phyloP scores from a whole-genome alignment of 2,329 filamentous ascomycete genomes.

The Diaporthe longicolla region DNA sequence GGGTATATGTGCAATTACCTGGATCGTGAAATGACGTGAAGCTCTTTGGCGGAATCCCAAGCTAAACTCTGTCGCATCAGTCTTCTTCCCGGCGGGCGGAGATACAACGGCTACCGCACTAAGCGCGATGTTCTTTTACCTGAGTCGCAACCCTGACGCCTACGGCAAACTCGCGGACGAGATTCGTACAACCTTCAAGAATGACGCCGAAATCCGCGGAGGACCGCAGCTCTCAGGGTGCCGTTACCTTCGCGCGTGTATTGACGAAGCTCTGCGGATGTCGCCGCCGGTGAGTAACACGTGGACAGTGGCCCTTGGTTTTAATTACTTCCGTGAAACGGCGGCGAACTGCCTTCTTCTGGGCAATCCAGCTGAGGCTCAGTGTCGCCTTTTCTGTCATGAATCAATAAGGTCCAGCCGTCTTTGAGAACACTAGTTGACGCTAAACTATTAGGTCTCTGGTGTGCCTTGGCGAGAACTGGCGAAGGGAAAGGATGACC shows the following conservation, averaged over 20 bases:
- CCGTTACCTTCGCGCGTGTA: slow-evolving; percentile 3
- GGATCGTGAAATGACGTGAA: no score
- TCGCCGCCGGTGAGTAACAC: slow-evolving; percentile 13
- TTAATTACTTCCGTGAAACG: no score
- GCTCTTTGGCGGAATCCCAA: background rate
- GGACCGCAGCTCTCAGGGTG: slow-evolving; percentile 18
- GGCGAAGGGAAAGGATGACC: background rate
- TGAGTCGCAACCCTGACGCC: background rate
- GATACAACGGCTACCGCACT: slow-evolving; percentile 19
- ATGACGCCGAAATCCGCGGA: background rate
- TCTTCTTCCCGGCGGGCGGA: slow-evolving; percentile 24
- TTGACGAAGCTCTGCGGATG: slow-evolving; percentile 33
- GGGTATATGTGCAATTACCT: background rate
- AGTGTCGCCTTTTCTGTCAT: no score
- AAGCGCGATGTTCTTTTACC: slow-evolving; percentile 17
- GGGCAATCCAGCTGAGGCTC: no score
- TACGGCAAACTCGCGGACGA: slow-evolving; percentile 11
- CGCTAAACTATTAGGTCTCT: background rate
- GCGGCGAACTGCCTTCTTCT: no score
- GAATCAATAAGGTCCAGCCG: no score
- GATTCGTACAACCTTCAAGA: slow-evolving; percentile 6
- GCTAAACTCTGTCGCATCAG: background rate
- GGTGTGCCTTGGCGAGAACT: slow-evolving; percentile 27
- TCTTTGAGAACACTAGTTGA: background rate
- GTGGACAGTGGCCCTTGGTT: no score